Base-by-base conservation (phyloP, 2,329 filamentous ascomycete genomes). In the Cordyceps pruinosa region DNA sequence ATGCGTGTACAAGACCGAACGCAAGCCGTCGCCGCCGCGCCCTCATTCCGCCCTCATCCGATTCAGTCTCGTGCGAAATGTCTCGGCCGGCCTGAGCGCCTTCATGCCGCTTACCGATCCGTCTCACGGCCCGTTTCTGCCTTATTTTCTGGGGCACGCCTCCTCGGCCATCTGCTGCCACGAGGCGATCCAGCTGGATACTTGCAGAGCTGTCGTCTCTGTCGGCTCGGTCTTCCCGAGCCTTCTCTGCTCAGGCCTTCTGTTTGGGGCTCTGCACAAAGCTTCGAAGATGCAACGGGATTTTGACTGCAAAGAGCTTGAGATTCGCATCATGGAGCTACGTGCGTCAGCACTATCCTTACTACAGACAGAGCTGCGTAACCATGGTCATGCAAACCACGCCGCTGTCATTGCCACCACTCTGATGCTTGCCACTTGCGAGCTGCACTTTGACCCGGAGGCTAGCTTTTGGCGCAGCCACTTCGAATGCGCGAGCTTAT, bases 1-100 rank as follows among this genome's bases (percentile, higher is more conserved):
- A 0, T 65, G 62, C 17, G 53, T 26, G 5, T 65, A 65, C 32
- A 58, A 54, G 23, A 49, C 6, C 4, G 13, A 45, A 2, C 19
- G 15, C 41, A n/a, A 12, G n/a, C 32, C n/a, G 19, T 23, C 41
- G 4, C 2, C 21, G 10, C 21, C 17, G 15, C 32, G 37, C 21
- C 21, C 21, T 21, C n/a, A 30, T 5, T 19, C 13, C 13, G 4
- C 23, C 6, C 21, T 13, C 25, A 4, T 41, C 10, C 26, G 12
- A 5, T 6, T 19, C 32, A 21, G 7, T 12, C 32, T 23, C 4
- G 2, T 2, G 13, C 21, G 28, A 2, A 19, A 3, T 23, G 10
- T 46, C 13, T 28, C 21, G 2, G 25, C 30, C 10, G 30, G 41
- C 9, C 37, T 23, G 2, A 28, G 25, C 15, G 41, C 30, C 21